Evolutionary conservation across 23 red algal genomes (phyloP).

Genomic region (Pyropia yezoensis): DNA sequence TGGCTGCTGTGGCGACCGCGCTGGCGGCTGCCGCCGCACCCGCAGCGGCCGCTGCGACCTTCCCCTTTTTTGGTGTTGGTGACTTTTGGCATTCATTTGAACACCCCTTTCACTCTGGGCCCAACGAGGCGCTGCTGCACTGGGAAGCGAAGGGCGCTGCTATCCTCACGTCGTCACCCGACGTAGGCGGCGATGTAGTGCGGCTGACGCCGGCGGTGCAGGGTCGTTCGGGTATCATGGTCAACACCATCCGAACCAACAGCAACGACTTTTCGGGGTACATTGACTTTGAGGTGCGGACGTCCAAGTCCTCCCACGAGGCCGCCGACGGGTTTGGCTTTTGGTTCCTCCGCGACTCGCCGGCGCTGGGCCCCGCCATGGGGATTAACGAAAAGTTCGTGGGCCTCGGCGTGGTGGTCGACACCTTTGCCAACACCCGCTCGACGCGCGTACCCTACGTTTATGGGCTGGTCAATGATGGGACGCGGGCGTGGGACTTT

Average conservation of each 20-base stretch:
- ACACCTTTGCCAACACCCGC: conserved; percentile 9
- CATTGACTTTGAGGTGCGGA: conserved; percentile 1
- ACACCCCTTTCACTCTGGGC: background rate
- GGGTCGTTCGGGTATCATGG: background rate
- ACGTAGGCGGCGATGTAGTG: background rate
- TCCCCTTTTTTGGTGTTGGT: background rate
- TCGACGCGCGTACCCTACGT: background rate
- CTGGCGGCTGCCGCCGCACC: too few relatives aligned
- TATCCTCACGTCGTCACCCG: background rate
- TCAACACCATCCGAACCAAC: background rate
- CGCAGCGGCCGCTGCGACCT: background rate
- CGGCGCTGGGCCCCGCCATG: background rate
- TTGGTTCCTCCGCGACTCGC: background rate
- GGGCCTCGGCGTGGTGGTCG: conserved; percentile 7
- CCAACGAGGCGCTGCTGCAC: background rate
- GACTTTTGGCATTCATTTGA: conserved; percentile 1
- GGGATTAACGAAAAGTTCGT: conserved; percentile 12
- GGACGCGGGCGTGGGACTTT: conserved; percentile 6
- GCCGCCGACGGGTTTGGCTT: conserved; percentile 11
- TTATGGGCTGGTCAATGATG: background rate
- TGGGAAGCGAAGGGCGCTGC: background rate
- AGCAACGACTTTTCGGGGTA: conserved; percentile 1
- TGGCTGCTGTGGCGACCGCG: too few relatives aligned
- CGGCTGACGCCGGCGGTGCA: background rate
- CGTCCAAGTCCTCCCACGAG: background rate